phyloP scores from a whole-genome alignment of 1,284 basidiomycete species.

The Ustilago cynodontis region DNA sequence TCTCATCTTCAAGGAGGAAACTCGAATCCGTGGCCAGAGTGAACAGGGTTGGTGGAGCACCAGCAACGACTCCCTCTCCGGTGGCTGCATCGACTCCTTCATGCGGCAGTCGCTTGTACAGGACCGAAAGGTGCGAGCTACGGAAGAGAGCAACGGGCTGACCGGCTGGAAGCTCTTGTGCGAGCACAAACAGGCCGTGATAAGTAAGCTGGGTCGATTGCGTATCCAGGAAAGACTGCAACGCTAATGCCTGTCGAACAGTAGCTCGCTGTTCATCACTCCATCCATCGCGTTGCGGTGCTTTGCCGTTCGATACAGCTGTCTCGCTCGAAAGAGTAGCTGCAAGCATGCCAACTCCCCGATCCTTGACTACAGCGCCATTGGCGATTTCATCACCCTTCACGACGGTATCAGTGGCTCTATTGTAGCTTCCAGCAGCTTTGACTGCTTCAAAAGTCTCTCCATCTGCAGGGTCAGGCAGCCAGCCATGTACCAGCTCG shows the following conservation, averaged over 20 bases:
- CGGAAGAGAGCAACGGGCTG: conserved; percentile 84
- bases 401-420: conserved; percentile 79
- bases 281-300: conserved; percentile 24
- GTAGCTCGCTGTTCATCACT: conserved; percentile 28
- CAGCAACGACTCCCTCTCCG: neutral
- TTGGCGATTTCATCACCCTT: conserved; percentile 80
- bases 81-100: conserved; percentile 30
- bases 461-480: conserved; percentile 80
- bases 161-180: conserved; percentile 69
- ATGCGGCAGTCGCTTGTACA: conserved; percentile 73
- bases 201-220: conserved; percentile 87
- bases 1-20: conserved; percentile 80
- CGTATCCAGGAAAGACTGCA: conserved; percentile 74
- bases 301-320: conserved; percentile 75
- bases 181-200: conserved; percentile 75
- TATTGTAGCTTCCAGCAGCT: conserved; percentile 72
- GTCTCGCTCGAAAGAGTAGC: conserved; percentile 73
- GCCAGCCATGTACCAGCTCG: conserved; percentile 87
- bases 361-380: conserved; percentile 71
- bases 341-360: conserved; percentile 61
- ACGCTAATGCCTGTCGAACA: conserved; percentile 35
- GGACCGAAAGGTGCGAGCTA: conserved; percentile 86
- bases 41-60: conserved; percentile 73
- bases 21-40: conserved; percentile 84
- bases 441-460: conserved; percentile 75